These are phyloP conservation scores for Globisporangium iwayamae DNA, from an alignment of 352 stramenopile genomes.

Conservation along the genomic window DNA sequence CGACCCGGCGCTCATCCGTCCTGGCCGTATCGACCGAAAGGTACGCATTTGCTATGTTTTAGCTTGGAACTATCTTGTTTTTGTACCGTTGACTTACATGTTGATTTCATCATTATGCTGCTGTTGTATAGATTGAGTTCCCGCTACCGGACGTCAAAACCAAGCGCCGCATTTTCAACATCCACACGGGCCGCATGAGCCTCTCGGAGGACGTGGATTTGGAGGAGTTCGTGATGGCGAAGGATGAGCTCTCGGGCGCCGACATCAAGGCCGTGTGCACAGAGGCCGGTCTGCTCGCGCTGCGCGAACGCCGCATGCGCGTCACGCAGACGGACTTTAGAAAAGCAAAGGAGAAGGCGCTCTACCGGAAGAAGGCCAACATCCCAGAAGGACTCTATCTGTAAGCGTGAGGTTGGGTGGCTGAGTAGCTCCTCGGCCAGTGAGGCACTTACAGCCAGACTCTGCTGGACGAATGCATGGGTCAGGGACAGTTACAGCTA, in stretches of 20 bases:
- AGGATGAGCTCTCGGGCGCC: slow-evolving; percentile 99
- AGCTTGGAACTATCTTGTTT: background rate
- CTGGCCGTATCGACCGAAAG: slow-evolving; percentile 99
- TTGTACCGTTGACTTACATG: slow-evolving; percentile 9
- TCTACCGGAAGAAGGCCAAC: slow-evolving; percentile 99
- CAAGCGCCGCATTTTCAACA: slow-evolving; percentile 99
- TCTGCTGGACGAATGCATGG: background rate
- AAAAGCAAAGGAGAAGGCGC: slow-evolving; percentile 99
- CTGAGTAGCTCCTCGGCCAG: background rate
- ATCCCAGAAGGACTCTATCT: slow-evolving; percentile 99
- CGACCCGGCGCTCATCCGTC: slow-evolving; percentile 98
- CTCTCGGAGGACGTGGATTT: slow-evolving; percentile 98
- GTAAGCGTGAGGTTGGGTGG: slow-evolving; percentile 42
- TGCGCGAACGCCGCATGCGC: slow-evolving; percentile 99
- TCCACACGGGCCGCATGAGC: slow-evolving; percentile 99
- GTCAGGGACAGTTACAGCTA: background rate
- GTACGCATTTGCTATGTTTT: slow-evolving; percentile 20
- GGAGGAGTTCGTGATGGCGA: slow-evolving; percentile 99
- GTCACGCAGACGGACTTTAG: slow-evolving; percentile 99
- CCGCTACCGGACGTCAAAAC: slow-evolving; percentile 99
- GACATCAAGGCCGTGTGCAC: slow-evolving; percentile 99
- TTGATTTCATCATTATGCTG: slow-evolving; percentile 7
- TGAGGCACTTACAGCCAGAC: background rate
- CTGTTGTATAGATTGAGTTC: slow-evolving; percentile 95
- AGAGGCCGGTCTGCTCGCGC: slow-evolving; percentile 97